phyloP scores from a whole-genome alignment of 768 basidiomycete genomes.

The Grammothele lineata region DNA sequence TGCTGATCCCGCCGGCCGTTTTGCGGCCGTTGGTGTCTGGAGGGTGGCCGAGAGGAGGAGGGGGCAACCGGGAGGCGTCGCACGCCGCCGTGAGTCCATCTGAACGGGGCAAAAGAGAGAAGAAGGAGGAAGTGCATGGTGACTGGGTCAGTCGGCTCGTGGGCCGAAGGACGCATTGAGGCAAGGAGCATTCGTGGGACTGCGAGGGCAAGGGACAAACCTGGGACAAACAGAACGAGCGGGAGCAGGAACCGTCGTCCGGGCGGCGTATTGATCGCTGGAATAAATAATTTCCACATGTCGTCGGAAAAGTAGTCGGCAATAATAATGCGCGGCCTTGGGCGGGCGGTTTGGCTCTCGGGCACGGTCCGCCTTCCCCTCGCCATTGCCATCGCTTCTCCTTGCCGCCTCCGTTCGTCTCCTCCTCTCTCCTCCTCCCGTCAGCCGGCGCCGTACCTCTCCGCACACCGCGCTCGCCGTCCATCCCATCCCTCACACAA shows the following conservation, averaged over 20 bases:
- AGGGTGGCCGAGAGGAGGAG: neutral
- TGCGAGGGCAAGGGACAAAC: neutral
- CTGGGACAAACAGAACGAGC: neutral
- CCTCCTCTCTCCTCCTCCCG: constrained; percentile 5
- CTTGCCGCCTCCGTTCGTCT: constrained; percentile 8
- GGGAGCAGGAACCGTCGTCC: constrained; percentile 3
- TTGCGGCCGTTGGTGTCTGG: neutral
- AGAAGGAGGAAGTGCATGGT: too few species aligned
- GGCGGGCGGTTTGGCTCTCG: constrained; percentile 20
- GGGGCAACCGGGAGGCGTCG: too few species aligned
- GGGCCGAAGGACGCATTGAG: neutral
- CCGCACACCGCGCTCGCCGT: neutral
- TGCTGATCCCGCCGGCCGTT: too few species aligned
- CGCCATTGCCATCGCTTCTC: constrained; percentile 13
- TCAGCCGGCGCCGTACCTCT: constrained; percentile 1
- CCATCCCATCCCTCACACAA: neutral
- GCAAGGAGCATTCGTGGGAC: neutral
- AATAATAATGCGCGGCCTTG: constrained; percentile 16
- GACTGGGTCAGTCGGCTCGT: too few species aligned
- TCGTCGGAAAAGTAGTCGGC: constrained; percentile 11
- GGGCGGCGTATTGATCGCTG: constrained; percentile 6
- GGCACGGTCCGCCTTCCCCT: constrained; percentile 21
- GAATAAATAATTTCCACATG: constrained; percentile 14
- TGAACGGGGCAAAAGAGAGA: too few species aligned
- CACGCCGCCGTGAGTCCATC: too few species aligned